Conservation (phyloP, 495 filamentous ascomycete species). For the Aspergillus asperescens region DNA sequence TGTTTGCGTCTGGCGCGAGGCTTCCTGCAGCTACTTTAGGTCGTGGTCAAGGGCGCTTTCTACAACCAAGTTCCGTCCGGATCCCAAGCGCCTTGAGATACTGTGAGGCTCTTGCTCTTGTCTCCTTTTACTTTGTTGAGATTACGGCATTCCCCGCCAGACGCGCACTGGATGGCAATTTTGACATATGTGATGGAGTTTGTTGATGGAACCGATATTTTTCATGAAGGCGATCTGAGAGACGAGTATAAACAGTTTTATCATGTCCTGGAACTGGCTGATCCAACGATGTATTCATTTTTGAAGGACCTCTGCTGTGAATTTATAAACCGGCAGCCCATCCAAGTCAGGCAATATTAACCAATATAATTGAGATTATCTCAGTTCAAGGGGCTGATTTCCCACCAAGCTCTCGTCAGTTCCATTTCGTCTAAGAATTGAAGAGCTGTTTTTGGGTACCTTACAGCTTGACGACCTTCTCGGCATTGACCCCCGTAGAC, state of each 20-base stretch:
- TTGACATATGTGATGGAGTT: conserved; percentile 25
- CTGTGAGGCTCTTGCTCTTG: conserved; percentile 24
- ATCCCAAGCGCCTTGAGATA: conserved; percentile 21
- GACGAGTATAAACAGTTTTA: conserved; percentile 21
- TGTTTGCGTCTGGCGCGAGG: conserved; percentile 15
- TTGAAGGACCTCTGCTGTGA: conserved; percentile 17
- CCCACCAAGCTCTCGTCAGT: neutral
- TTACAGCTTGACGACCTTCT: conserved; percentile 8
- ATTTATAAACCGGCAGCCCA: conserved; percentile 2
- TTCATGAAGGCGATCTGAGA: conserved; percentile 18
- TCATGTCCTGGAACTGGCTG: conserved; percentile 18
- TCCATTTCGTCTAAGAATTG: conserved; percentile 1
- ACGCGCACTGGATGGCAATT: conserved; percentile 24
- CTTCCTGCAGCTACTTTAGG: conserved; percentile 20
- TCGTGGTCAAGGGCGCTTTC: conserved; percentile 24
- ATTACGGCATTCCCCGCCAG: conserved; percentile 10
- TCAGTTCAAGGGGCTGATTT: conserved; percentile 3
- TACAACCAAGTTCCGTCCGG: conserved; percentile 12
- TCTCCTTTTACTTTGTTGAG: conserved; percentile 26
- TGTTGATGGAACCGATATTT: conserved; percentile 23
- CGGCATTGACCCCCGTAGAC: conserved; percentile 20
- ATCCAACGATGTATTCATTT: conserved; percentile 19
- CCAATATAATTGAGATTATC: neutral
- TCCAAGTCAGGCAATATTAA: neutral
- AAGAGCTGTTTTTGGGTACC: neutral